Base-by-base conservation (phyloP, 2,329 filamentous ascomycete species). In the Helotiales sp. region DNA sequence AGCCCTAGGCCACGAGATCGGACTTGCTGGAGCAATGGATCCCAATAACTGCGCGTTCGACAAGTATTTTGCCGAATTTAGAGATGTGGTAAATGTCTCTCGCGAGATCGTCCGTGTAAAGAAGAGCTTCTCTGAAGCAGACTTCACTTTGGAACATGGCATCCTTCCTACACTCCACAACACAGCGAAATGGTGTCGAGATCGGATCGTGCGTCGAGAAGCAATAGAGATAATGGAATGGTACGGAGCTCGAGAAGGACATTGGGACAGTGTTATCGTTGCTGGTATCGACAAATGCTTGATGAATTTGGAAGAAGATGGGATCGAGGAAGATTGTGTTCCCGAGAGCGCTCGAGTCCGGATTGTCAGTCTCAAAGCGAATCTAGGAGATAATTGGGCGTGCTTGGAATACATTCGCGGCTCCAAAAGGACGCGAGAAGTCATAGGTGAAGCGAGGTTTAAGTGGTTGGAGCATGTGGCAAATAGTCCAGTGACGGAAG, bases 151-250 rank as follows among this genome's bases (percentile, higher is more conserved):
- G 13, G 52, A 47, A n/a, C 29, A 46, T 4, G 40, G 29, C 4
- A 47, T 47, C 42, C n/a, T 47, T 1, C 52, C 40, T 2, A 38
- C 29, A 8, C 29, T 47, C 10, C 52, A 46, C 31, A 31, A 22
- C 7, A 34, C 31, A 22, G 40, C 50, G 13, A 53, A 30, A 24
- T 53, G 40, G 29, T 54, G 52, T 47, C 52, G 52, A 19, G 52
- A 47, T 3, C 27, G 52, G 4, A n/a, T 10, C 13, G 42, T 54
- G 13, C 27, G 52, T 7, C 17, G 52, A 12, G 40, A 54, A 47
- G 52, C 52, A 25, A 33, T 54, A 12, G 27, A 8, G 3, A 40
- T 54, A 19, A 27, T 54, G 29, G 17, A 36, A 2, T 47, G 27
- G 52, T 33, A 47, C 12, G 52, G 22, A 2, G 27, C 30, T n/a